Evolutionary conservation across 192 early-diverging fungal genomes (phyloP), one percentile per base, ranked within the genome.

Genomic region (Backusella tuberculispora): DNA sequence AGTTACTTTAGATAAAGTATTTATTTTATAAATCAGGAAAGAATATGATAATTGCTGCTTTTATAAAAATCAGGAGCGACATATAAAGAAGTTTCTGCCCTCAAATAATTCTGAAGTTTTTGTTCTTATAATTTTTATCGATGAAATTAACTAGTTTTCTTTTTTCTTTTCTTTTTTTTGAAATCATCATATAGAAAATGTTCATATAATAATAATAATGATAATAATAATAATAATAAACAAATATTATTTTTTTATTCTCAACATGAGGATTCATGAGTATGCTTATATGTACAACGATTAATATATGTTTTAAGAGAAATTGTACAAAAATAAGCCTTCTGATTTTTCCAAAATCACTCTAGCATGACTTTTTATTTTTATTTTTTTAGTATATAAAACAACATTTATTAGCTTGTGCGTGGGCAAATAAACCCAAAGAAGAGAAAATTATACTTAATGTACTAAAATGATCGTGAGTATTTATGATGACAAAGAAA

Each of bases 401-500:
- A 60, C 12, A 60, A 24, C 7, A 60, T 26, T 26, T 46, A 8
- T 24, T 60, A 10, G 26, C 21, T 60, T 60, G 53, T 60, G 53
- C 9, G 21, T 26, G 53, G 53, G 53, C 53, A 60, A 60, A 60
- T 60, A 14, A 19, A 10, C 53, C 53, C 19, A 60, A 60, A 60
- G 19, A 56, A 56, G 21, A 24, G 53, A 10, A 21, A 60, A 60
- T 9, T 13, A 60, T 26, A 10, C 53, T 24, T 24, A 26, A 60
- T 19, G 10, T 7, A 13, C 10, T 2, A 34, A 21, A 4, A 29
- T 60, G 53, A 60, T 60, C 53, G 53, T 60, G 53, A 60, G 53
- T 60, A 60, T 60, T 60, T 26, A 21, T 60, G 53, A 60, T 60
- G 53, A 60, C 53, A 60, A 60, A 60, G 53, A 60, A 60, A 60